These are phyloP conservation scores for Penicillium roqueforti DNA, from an alignment of 495 filamentous ascomycete species.

Conservation along the genomic window DNA sequence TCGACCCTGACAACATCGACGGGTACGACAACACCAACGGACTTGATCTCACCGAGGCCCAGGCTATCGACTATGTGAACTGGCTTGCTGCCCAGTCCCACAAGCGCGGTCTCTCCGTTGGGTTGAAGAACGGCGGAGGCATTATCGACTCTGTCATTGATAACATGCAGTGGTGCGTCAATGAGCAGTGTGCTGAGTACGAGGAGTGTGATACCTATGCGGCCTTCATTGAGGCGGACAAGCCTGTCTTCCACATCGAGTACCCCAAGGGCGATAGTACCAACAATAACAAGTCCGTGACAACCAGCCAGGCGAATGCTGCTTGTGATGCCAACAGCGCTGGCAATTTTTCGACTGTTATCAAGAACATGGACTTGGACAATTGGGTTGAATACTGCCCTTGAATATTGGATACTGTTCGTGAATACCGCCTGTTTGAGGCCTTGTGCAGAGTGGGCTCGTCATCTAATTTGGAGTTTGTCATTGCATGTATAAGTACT, in stretches of 20 bases:
- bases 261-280: slow-evolving; percentile 50
- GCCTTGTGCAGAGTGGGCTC: not conserved
- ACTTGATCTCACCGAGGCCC: slow-evolving; percentile 48
- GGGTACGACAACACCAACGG: slow-evolving; percentile 58
- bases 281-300: slow-evolving; percentile 36
- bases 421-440: slow-evolving; percentile 38
- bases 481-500: slow-evolving; percentile 13
- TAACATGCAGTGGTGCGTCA: slow-evolving; percentile 63
- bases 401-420: no score
- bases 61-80: slow-evolving; percentile 54
- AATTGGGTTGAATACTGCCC: slow-evolving; percentile 54
- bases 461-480: not conserved
- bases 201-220: slow-evolving; percentile 54
- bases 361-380: slow-evolving; percentile 61
- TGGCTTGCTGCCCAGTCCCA: slow-evolving; percentile 55
- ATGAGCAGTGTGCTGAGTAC: slow-evolving; percentile 66
- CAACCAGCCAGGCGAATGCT: slow-evolving; percentile 22
- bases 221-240: slow-evolving; percentile 53
- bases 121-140: slow-evolving; percentile 61
- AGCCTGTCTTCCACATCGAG: slow-evolving; percentile 74
- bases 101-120: slow-evolving; percentile 47
- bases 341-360: slow-evolving; percentile 55
- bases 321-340: slow-evolving; percentile 37
- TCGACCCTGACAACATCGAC: slow-evolving; percentile 72
- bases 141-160: slow-evolving; percentile 55